Evolutionary conservation across 352 stramenopile species (phyloP).

Genomic region (Globisporangium barbulae): DNA sequence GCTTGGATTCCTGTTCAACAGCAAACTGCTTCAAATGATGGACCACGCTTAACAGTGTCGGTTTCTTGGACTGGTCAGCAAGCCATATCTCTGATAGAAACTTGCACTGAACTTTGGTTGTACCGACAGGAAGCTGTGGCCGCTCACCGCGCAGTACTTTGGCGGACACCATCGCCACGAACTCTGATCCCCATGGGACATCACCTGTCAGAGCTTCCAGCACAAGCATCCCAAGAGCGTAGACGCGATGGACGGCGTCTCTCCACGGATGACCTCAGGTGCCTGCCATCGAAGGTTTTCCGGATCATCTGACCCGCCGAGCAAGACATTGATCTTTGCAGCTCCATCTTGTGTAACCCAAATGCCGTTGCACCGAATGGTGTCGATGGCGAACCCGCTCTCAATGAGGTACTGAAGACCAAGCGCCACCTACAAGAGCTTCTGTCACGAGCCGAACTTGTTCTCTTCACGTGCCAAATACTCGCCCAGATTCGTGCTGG

Average conservation of each 20-base stretch:
- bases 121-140: not conserved
- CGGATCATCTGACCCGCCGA: no score
- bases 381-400: not conserved
- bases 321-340: not conserved
- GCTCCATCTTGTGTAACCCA: slow-evolving; percentile 1
- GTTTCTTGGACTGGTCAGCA: not conserved
- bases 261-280: not conserved
- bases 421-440: slow-evolving; percentile 10
- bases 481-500: not conserved
- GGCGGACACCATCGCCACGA: not conserved
- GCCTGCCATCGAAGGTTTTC: not conserved
- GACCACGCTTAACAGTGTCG: not conserved
- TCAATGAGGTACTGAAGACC: slow-evolving; percentile 32
- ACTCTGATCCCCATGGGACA: not conserved
- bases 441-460: not conserved
- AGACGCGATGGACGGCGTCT: not conserved
- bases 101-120: not conserved
- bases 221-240: slow-evolving; percentile 2
- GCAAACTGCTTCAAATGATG: not conserved
- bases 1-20: not conserved
- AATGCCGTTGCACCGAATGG: slow-evolving; percentile 6
- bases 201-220: slow-evolving; percentile 9
- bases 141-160: not conserved
- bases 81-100: not conserved
- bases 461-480: no score